Percentiles rank a stretch among this genome's conserved stretches.
Conservation (phyloP, 2,329 filamentous ascomycete genomes). For the Colletotrichum tropicale region DNA sequence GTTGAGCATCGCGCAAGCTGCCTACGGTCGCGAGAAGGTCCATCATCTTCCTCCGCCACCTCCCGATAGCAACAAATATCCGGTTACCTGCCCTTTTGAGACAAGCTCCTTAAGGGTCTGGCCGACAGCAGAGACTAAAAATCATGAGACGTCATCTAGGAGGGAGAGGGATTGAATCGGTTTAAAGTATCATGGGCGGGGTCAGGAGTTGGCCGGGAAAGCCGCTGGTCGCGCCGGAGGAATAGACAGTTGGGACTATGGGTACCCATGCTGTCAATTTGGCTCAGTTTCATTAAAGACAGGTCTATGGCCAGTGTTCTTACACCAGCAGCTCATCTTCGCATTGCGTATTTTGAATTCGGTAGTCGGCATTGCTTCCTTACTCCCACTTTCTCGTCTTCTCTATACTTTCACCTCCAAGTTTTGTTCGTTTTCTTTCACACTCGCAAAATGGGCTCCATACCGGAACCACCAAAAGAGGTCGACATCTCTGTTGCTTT, state of each 20-base stretch:
- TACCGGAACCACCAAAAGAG: not conserved
- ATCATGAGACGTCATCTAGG: not conserved
- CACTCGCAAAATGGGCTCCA: not conserved
- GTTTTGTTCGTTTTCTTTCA: not conserved
- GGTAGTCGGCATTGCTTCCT: not conserved
- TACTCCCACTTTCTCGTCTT: not conserved
- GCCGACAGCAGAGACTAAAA: not conserved
- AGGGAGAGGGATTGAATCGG: not conserved
- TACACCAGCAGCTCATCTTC: not conserved
- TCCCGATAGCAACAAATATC: not conserved
- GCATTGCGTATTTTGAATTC: not conserved
- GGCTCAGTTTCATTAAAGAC: not conserved
- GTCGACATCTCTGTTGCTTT: not conserved
- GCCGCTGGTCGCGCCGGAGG: not conserved
- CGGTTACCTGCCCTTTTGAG: not conserved
- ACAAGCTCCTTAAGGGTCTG: not conserved
- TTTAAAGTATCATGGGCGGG: not conserved
- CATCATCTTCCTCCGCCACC: not conserved
- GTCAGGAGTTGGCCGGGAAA: rapidly evolving
- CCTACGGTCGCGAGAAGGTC: not conserved
- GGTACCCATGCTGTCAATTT: not conserved
- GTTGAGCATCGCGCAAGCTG: not conserved
- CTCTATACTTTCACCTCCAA: not conserved
- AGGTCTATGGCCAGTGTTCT: not conserved
- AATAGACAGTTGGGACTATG: not conserved